Evolutionary conservation across 495 filamentous ascomycete genomes (phyloP), one percentile per base, ranked within the genome.

Genomic region (Neurospora intermedia): DNA sequence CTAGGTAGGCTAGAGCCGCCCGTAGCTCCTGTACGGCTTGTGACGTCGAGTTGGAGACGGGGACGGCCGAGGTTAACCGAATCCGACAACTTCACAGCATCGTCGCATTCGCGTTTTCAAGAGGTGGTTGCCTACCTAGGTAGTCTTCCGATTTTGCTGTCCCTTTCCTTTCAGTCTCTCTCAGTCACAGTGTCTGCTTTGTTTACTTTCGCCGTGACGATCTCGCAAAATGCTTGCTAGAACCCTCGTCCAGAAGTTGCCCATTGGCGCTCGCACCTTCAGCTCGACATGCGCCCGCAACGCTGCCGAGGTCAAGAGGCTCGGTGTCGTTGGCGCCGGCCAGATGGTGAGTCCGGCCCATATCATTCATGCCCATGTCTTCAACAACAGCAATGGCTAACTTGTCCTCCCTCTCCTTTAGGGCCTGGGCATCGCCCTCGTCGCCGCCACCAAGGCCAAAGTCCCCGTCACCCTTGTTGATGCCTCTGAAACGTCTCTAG

Each of bases 371-470:
- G 2, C 9, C 40, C 43, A 73, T 73, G 10, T 8, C 20, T 54
- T 42, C 7, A 11, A 40, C 59, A 27, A 20, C n/a, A 6, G 31
- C 15, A 15, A 13, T 5, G 10, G 31, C 45, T 59, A 35, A 71
- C 42, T 39, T 27, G 42, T 66, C 7, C 27, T 70, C 15, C 59
- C 45, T 31, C 59, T 69, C 31, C 70, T 48, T n/a, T 76, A 98
- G 96, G 96, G 96, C 74, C 85, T 99, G 70, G 96, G 96, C 70
- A 98, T 99, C 80, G 96, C 96, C 16, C 87, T 99, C 38, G 96
- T 98, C 23, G 96, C 96, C 69, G 93, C 96, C 62, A 90, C 91
- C 73, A 94, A 87, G 83, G 95, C 94, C 39, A 81, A 88, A 75
- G 88, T 98, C 8, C 92, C 94, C 4, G 95, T 99, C 3, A 93